Conservation (phyloP, 2,329 filamentous ascomycete genomes). For the Cordyceps fumosorosea region DNA sequence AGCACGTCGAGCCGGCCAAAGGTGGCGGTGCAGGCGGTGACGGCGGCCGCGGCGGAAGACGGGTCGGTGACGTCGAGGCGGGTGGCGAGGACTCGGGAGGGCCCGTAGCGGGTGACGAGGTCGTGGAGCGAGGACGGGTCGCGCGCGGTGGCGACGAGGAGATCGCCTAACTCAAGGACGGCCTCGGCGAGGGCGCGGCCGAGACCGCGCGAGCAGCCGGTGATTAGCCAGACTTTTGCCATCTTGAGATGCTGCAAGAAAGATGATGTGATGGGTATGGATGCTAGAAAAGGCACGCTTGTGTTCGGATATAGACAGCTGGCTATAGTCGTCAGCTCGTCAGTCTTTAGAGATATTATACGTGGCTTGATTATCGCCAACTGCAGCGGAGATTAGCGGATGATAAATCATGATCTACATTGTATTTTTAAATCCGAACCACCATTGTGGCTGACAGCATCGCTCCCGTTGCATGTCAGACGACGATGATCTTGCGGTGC, state of each 20-base stretch:
- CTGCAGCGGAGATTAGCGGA: background rate
- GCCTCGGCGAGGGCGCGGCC: conserved; percentile 34
- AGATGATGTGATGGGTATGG: background rate
- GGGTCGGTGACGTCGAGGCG: conserved; percentile 48
- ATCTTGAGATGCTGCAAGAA: conserved; percentile 13
- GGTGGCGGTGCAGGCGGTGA: conserved; percentile 33
- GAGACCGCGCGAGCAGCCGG: conserved; percentile 41
- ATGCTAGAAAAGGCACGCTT: no score
- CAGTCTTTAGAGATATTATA: background rate
- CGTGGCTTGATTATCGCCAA: no score
- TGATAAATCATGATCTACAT: background rate
- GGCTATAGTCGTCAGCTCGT: background rate
- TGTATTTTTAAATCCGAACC: background rate
- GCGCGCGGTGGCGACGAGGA: conserved; percentile 40
- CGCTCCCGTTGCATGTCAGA: no score
- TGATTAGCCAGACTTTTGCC: conserved; percentile 38
- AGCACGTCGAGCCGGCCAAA: conserved; percentile 53
- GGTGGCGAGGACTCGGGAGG: conserved; percentile 38
- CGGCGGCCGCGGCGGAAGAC: conserved; percentile 26
- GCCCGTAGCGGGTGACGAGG: conserved; percentile 30
- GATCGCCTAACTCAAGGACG: conserved; percentile 32
- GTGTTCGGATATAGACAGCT: no score
- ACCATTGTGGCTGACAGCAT: background rate
- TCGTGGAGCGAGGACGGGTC: conserved; percentile 27
- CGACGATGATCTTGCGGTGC: background rate